These are phyloP conservation scores for Firmiana major DNA, from an alignment of 345 rosid genomes.

Conservation along the genomic window DNA sequence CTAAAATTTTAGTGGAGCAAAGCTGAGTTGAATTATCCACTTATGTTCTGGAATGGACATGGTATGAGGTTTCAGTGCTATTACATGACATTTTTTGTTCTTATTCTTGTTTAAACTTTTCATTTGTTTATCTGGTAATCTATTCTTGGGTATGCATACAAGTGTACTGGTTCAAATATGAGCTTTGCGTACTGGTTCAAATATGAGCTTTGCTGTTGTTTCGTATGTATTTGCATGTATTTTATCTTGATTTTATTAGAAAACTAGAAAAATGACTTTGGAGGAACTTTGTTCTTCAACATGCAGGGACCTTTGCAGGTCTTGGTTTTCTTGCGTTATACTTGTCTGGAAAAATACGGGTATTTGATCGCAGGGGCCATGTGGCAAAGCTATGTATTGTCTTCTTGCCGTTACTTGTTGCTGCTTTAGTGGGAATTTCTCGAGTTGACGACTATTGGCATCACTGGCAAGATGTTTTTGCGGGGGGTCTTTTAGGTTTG, in stretches of 20 bases:
- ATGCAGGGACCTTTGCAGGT: conserved; percentile 92
- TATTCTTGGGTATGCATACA: background rate
- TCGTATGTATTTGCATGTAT: background rate
- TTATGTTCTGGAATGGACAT: background rate
- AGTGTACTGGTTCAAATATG: background rate
- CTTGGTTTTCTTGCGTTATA: conserved; percentile 72
- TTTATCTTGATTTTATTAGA: background rate
- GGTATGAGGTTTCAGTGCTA: background rate
- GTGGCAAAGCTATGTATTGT: conserved; percentile 83
- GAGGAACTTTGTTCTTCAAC: conserved; percentile 25
- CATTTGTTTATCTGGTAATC: background rate
- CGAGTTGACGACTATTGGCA: conserved; percentile 98
- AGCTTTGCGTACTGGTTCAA: background rate
- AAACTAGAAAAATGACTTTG: background rate
- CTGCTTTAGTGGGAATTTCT: conserved; percentile 79
- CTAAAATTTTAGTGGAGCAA: background rate
- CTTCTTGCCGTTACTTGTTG: conserved; percentile 65
- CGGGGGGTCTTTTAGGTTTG: conserved; percentile 76
- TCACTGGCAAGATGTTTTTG: conserved; percentile 96
- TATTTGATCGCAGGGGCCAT: conserved; percentile 79
- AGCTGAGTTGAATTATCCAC: background rate
- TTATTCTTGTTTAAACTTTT: background rate
- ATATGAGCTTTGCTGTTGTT: background rate
- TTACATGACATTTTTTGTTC: background rate
- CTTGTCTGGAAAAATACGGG: conserved; percentile 73